These are phyloP conservation scores for Teratosphaeria zuluensis DNA, from an alignment of 2,329 filamentous ascomycete genomes.

Conservation along the genomic window DNA sequence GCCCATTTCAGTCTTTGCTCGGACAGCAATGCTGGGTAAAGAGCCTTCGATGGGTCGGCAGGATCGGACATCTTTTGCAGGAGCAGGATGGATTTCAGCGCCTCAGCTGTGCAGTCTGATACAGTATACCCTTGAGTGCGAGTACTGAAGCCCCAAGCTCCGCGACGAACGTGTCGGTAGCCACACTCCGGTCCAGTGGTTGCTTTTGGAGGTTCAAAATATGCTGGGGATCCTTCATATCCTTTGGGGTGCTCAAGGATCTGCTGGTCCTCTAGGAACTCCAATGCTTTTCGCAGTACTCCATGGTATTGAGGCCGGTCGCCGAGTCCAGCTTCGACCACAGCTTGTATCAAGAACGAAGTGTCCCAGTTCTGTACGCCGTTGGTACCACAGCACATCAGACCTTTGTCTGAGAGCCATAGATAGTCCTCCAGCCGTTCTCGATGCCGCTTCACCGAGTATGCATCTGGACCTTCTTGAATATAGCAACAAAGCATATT, in stretches of 20 bases:
- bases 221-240: slow-evolving; percentile 52
- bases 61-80: slow-evolving; percentile 64
- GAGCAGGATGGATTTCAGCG: slow-evolving; percentile 73
- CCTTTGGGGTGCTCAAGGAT: slow-evolving; percentile 74
- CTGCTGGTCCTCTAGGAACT: slow-evolving; percentile 84
- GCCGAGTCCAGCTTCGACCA: slow-evolving; percentile 70
- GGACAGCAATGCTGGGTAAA: slow-evolving; percentile 62
- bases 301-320: slow-evolving; percentile 65
- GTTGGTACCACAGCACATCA: slow-evolving; percentile 93
- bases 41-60: slow-evolving; percentile 8
- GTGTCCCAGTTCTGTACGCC: slow-evolving; percentile 99
- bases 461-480: slow-evolving; percentile 65
- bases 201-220: slow-evolving; percentile 22
- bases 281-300: slow-evolving; percentile 73
- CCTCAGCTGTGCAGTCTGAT: slow-evolving; percentile 89
- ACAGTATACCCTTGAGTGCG: slow-evolving; percentile 89
- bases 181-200: slow-evolving; percentile 19
- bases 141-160: slow-evolving; percentile 93
- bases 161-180: slow-evolving; percentile 84
- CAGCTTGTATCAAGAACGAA: slow-evolving; percentile 74
- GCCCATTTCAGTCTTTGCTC: slow-evolving; percentile 75
- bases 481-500: slow-evolving; percentile 83
- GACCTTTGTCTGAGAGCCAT: slow-evolving; percentile 85
- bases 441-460: slow-evolving; percentile 63
- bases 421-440: slow-evolving; percentile 77